Percentiles rank a stretch among this genome's conserved stretches.
Conservation (phyloP, 2,329 filamentous ascomycete genomes). For the Drechslerella coelobrocha region DNA sequence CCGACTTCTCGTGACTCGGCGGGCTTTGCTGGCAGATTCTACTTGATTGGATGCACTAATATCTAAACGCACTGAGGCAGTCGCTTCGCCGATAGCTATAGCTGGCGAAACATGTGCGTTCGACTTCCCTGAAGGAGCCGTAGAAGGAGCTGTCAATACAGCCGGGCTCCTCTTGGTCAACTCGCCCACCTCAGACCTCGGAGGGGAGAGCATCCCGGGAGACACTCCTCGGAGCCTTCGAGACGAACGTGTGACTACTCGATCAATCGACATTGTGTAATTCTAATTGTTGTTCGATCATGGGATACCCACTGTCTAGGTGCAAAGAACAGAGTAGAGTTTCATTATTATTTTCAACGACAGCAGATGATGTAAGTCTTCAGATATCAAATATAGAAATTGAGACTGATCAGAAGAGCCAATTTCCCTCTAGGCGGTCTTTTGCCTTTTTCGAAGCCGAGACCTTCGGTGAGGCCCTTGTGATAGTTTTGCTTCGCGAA, state of each 20-base stretch:
- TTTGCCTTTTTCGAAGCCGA: too few relatives aligned
- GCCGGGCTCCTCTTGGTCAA: background rate
- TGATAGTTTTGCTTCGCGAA: too few relatives aligned
- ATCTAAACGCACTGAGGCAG: background rate
- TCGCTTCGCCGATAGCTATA: background rate
- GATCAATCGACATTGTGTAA: conserved; percentile 15
- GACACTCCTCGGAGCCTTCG: conserved; percentile 11
- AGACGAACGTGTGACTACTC: conserved; percentile 20
- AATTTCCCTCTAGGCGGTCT: too few relatives aligned
- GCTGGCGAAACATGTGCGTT: conserved; percentile 1
- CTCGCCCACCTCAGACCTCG: conserved; percentile 3
- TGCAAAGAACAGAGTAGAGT: too few relatives aligned
- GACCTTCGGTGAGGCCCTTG: too few relatives aligned
- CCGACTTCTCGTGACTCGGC: conserved; percentile 11
- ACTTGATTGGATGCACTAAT: background rate
- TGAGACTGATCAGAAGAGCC: too few relatives aligned
- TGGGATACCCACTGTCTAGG: background rate
- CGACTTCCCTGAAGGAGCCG: background rate
- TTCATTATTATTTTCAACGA: too few relatives aligned
- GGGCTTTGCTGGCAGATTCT: background rate
- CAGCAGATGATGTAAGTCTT: too few relatives aligned
- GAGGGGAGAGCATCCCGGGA: conserved; percentile 17
- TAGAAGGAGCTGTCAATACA: background rate
- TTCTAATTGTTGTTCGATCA: too few relatives aligned
- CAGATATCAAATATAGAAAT: too few relatives aligned